These are phyloP conservation scores for Lecanicillium sp. DNA, from an alignment of 2,329 filamentous ascomycete species.

Conservation along the genomic window DNA sequence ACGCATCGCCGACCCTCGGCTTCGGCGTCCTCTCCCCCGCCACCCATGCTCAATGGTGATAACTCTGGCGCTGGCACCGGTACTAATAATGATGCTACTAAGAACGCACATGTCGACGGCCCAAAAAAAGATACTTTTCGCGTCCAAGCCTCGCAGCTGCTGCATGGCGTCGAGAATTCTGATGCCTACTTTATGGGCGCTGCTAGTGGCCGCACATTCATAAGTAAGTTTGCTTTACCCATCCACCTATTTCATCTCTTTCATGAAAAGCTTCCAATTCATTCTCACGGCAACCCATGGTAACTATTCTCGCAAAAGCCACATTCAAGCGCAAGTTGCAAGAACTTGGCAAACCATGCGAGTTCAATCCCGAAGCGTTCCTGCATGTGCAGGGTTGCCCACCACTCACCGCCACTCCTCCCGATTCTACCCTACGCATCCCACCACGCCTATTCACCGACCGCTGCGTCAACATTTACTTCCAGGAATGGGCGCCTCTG, in stretches of 20 bases:
- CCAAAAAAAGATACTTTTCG: constrained; percentile 67
- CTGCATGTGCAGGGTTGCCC: constrained; percentile 54
- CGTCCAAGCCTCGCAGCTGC: constrained; percentile 64
- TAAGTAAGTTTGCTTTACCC: constrained; percentile 50
- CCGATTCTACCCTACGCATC: constrained; percentile 41
- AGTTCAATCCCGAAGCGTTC: constrained; percentile 65
- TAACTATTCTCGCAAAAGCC: constrained; percentile 38
- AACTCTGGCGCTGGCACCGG: constrained; percentile 15
- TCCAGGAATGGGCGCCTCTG: constrained; percentile 94
- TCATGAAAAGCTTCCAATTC: too few relatives aligned
- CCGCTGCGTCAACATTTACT: constrained; percentile 91
- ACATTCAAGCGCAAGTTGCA: constrained; percentile 71
- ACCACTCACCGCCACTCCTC: constrained; percentile 39
- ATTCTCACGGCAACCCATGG: too few relatives aligned
- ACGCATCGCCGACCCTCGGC: constrained; percentile 30
- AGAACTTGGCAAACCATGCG: constrained; percentile 64
- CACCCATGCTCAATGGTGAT: neutral
- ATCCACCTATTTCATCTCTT: too few relatives aligned
- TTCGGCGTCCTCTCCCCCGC: constrained; percentile 22
- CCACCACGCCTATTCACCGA: constrained; percentile 87
- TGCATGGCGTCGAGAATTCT: constrained; percentile 62
- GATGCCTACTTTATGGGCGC: constrained; percentile 74
- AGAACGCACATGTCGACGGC: constrained; percentile 13
- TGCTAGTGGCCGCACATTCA: constrained; percentile 75
- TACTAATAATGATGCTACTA: too few relatives aligned